Percentiles rank a stretch among this genome's conserved stretches.
phyloP scores from a whole-genome alignment of 2,329 filamentous ascomycete species.

The Fusarium sublunatum region DNA sequence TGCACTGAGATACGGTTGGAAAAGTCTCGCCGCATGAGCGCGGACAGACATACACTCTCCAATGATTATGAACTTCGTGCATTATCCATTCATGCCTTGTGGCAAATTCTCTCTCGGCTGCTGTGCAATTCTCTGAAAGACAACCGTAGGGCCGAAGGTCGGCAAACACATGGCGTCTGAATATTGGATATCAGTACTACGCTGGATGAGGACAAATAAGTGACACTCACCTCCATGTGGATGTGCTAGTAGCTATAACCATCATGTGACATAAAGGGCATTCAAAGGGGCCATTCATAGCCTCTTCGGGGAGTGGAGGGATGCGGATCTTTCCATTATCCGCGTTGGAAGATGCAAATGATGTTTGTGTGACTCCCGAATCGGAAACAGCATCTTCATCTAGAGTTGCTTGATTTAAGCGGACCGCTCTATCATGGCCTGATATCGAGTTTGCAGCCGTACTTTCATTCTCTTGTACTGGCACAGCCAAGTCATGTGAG shows the following conservation, averaged over 20 bases:
- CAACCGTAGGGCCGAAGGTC: conserved; percentile 1
- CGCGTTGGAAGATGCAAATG: not conserved
- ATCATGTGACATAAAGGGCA: conserved; percentile 5
- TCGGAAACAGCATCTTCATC: not conserved
- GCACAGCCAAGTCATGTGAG: not conserved
- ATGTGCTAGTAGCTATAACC: not conserved
- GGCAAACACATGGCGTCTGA: not conserved
- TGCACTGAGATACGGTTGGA: not conserved
- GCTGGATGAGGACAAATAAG: too few relatives aligned
- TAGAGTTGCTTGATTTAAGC: too few relatives aligned
- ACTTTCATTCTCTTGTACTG: not conserved
- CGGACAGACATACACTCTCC: not conserved
- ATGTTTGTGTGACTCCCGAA: not conserved
- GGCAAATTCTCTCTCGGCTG: not conserved
- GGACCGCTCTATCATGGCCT: not conserved
- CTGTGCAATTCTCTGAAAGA: not conserved
- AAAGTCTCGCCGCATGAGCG: not conserved
- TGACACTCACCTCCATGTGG: not conserved
- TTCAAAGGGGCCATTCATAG: not conserved
- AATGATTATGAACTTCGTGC: not conserved
- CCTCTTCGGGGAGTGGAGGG: not conserved
- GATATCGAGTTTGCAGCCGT: not conserved
- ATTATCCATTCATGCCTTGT: not conserved
- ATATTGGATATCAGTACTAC: not conserved
- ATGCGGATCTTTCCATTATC: not conserved